These are phyloP conservation scores for Cicer arietinum DNA, from an alignment of 306 rosid genomes.

Conservation along the genomic window DNA sequence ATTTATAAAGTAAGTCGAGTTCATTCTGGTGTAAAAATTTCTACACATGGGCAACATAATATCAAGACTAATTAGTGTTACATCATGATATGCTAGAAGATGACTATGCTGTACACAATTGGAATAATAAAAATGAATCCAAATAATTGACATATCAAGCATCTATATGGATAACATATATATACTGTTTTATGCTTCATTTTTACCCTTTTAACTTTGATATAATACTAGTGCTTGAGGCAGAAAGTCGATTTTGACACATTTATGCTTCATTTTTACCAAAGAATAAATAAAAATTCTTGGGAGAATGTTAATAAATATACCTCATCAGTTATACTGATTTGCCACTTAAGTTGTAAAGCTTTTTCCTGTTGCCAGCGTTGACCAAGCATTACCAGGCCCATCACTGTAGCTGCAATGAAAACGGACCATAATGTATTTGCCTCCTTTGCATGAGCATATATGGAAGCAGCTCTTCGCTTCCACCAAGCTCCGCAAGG, in stretches of 20 bases:
- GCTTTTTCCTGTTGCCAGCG: constrained; percentile 90
- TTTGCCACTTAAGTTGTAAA: constrained; percentile 78
- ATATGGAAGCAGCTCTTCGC: constrained; percentile 82
- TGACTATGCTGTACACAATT: background rate
- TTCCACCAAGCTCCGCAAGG: constrained; percentile 99
- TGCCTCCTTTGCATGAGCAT: constrained; percentile 89
- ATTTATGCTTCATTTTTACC: constrained; percentile 7
- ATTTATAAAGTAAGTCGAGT: background rate
- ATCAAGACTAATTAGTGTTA: background rate
- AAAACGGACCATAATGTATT: constrained; percentile 89
- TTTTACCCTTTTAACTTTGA: background rate
- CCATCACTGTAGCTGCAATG: constrained; percentile 92
- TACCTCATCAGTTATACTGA: constrained; percentile 62
- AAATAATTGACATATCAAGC: constrained; percentile 8
- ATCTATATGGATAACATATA: background rate
- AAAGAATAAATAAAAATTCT: constrained; percentile 12
- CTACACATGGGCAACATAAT: background rate
- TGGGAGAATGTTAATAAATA: constrained; percentile 19
- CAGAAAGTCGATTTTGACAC: background rate
- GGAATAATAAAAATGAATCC: constrained; percentile 1
- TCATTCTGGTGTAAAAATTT: constrained; percentile 10
- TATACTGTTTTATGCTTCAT: background rate
- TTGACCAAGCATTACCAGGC: constrained; percentile 78
- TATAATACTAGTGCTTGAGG: background rate
- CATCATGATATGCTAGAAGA: background rate